These are phyloP conservation scores for Pisolithus marmoratus DNA, from an alignment of 768 basidiomycete species.

Conservation along the genomic window DNA sequence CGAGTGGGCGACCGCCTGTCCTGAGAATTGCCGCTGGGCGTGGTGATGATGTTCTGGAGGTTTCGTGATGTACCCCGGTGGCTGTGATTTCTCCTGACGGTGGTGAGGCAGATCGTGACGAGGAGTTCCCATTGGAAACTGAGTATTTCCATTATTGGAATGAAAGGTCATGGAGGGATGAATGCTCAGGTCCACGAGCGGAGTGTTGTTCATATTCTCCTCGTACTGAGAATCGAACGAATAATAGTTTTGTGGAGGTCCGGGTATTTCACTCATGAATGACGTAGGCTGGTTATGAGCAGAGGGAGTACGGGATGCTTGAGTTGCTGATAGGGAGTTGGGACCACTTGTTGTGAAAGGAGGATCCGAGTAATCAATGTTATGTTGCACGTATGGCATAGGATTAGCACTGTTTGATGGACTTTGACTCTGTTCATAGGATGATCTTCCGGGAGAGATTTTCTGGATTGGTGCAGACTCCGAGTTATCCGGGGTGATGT, in stretches of 20 bases:
- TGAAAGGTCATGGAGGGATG: conserved; percentile 4
- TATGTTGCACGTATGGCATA: conserved; percentile 20
- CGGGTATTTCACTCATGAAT: conserved; percentile 2
- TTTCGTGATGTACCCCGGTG: conserved; percentile 11
- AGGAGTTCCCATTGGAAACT: conserved; percentile 14
- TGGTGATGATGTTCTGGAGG: conserved; percentile 18
- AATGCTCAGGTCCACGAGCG: conserved; percentile 11
- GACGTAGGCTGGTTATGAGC: background rate
- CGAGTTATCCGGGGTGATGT: conserved; percentile 7
- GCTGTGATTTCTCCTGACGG: conserved; percentile 20
- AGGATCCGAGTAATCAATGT: conserved; percentile 19
- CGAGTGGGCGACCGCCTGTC: conserved; percentile 8
- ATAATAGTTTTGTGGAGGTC: conserved; percentile 15
- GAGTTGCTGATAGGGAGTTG: background rate
- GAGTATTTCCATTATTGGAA: conserved; percentile 10
- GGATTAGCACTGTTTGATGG: conserved; percentile 16
- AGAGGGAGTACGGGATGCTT: background rate
- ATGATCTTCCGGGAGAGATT: background rate
- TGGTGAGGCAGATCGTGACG: conserved; percentile 16
- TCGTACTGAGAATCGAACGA: conserved; percentile 13
- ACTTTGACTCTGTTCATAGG: conserved; percentile 21
- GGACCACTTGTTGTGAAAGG: conserved; percentile 12
- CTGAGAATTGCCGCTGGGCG: conserved; percentile 16
- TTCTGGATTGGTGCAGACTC: conserved; percentile 9
- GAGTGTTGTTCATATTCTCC: conserved; percentile 3